Base-by-base conservation (phyloP, 768 basidiomycete genomes). In the Pholiota molesta region DNA sequence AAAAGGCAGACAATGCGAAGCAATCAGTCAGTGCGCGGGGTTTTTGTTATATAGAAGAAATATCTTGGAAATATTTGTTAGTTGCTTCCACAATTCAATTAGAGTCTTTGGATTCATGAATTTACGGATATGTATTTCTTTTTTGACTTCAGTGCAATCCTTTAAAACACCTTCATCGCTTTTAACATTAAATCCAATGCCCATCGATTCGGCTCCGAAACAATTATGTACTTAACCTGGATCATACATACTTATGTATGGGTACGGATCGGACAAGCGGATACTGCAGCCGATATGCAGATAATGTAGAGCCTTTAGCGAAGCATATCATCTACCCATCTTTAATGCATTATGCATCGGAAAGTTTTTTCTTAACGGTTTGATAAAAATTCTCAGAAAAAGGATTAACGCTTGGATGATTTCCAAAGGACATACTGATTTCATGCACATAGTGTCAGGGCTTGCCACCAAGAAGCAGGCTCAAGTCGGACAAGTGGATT, bases 201-300 rank as follows among this genome's bases (percentile, higher is more conserved):
- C 45, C 47, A 16, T 44, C 42, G 23, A 31, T 53, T 57, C 62
- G 62, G 62, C 49, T 53, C 62, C 62, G 62, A 58, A 59, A 29
- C 47, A 44, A 26, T 49, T 26, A 58, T 39, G 26, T 26, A 26
- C 2, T 2, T 26, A 26, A 26, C 2, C 2, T 26, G 2, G 26
- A 26, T 26, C 26, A 26, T n/a, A n/a, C n/a, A 17, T 21, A 37
- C 33, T 4, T 2, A 67, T 63, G 23, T 59, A 58, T 42, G 17
- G 37, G 52, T 59, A 58, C 29, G 17, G 37, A 45, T 57, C 55
- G 62, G 64, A 63, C 56, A 62, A 58, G 62, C 64, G 60, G 49
- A 49, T 49, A 14, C 58, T 31, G 3, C 51, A 58, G 64, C 51
- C 59, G 59, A 40, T 45, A 53, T 44, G 28, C 26, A 56, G 55